Evolutionary conservation across 495 filamentous ascomycete genomes (phyloP).

Genomic region (Hyphodiscus hymeniophilus): DNA sequence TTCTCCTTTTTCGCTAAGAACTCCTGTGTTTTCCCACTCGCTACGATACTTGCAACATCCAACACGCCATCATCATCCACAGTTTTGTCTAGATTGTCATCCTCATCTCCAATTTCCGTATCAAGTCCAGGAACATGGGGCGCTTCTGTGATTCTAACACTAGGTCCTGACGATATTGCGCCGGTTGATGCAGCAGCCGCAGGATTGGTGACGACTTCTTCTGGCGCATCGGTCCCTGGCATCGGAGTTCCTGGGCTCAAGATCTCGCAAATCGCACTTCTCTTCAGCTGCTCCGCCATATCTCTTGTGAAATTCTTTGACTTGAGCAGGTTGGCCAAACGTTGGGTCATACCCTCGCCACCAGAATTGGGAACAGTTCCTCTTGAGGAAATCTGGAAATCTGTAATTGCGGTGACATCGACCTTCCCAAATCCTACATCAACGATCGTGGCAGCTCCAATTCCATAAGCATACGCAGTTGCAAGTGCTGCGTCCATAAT

Average conservation of each 20-base stretch:
- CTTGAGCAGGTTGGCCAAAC: constrained; percentile 59
- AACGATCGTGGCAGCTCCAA: constrained; percentile 67
- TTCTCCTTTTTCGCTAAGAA: constrained; percentile 86
- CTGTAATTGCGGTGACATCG: constrained; percentile 80
- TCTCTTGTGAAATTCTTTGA: constrained; percentile 66
- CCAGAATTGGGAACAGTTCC: constrained; percentile 65
- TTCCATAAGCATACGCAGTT: constrained; percentile 74
- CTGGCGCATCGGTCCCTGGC: constrained; percentile 39
- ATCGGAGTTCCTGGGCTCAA: constrained; percentile 58
- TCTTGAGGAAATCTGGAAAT: constrained; percentile 57
- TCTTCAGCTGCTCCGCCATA: constrained; percentile 95
- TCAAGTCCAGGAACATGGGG: constrained; percentile 38
- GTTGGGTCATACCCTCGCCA: constrained; percentile 81
- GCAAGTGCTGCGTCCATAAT: constrained; percentile 81
- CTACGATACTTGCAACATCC: constrained; percentile 89
- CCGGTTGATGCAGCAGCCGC: constrained; percentile 48
- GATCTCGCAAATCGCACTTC: constrained; percentile 80
- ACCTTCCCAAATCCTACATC: constrained; percentile 89
- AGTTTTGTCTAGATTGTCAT: constrained; percentile 34
- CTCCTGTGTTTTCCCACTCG: constrained; percentile 83
- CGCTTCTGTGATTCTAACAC: constrained; percentile 22
- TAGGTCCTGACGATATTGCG: constrained; percentile 25
- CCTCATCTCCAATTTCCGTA: constrained; percentile 40
- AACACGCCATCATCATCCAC: constrained; percentile 74
- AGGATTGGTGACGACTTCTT: constrained; percentile 51